A percentile compares a stretch with the other conserved stretches of the same genome.
phyloP scores from a whole-genome alignment of 495 filamentous ascomycete species.

The Pyronema domesticum region DNA sequence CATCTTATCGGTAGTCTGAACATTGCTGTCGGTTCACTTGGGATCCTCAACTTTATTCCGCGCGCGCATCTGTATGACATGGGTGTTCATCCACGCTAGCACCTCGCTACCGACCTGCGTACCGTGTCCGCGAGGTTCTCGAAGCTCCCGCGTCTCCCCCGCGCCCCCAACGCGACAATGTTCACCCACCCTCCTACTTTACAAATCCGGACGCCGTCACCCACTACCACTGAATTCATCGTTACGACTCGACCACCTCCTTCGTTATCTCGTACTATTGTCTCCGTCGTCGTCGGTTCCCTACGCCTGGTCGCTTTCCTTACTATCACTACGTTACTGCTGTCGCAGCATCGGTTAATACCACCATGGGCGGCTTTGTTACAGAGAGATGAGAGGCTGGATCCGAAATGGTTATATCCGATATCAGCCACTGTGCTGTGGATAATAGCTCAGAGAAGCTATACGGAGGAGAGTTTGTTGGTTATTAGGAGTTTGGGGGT shows the following conservation, averaged over 20 bases:
- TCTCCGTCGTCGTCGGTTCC: conserved; percentile 6
- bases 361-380: conserved; percentile 3
- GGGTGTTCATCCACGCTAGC: too few species aligned
- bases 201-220: conserved; percentile 53
- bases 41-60: too few species aligned
- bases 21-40: too few species aligned
- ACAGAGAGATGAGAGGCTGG: conserved; percentile 2
- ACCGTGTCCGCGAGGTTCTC: too few species aligned
- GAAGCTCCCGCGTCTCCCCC: not conserved
- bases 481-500: conserved; percentile 81
- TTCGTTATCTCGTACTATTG: conserved; percentile 6
- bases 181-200: conserved; percentile 35
- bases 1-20: too few species aligned
- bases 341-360: conserved; percentile 25
- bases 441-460: conserved; percentile 23
- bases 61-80: too few species aligned
- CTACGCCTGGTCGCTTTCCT: conserved; percentile 24
- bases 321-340: conserved; percentile 28
- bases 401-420: conserved; percentile 5
- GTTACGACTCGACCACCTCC: conserved; percentile 42
- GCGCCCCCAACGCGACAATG: conserved; percentile 22
- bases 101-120: too few species aligned
- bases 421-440: not conserved
- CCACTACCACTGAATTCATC: conserved; percentile 72
- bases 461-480: conserved; percentile 65